Percentiles rank a stretch among this genome's conserved stretches.
Conservation (phyloP, 768 basidiomycete species). For the Naematelia aurantialba region DNA sequence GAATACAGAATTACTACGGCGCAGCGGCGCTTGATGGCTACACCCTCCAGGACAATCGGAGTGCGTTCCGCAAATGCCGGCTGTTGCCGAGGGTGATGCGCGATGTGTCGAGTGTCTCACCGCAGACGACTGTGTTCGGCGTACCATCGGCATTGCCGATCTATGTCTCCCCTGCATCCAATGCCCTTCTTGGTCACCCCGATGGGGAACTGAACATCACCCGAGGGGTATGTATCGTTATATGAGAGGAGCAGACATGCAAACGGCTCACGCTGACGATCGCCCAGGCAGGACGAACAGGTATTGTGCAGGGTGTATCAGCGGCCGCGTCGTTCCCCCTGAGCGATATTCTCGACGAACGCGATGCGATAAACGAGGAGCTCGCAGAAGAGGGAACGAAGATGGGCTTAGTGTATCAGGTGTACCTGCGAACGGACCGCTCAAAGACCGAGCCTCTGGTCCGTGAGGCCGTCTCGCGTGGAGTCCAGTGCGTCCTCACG, state of each 20-base stretch:
- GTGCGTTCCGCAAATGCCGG: constrained; percentile 40
- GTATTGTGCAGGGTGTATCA: constrained; percentile 49
- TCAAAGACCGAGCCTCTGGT: constrained; percentile 65
- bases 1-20: constrained; percentile 31
- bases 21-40: constrained; percentile 26
- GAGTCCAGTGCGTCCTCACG: constrained; percentile 54
- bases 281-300: constrained; percentile 42
- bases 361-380: constrained; percentile 43
- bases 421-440: constrained; percentile 74
- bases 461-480: constrained; percentile 65
- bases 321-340: constrained; percentile 47
- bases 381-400: constrained; percentile 10
- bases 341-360: constrained; percentile 48
- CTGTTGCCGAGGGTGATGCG: constrained; percentile 49
- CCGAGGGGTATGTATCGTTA: constrained; percentile 33
- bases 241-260: not conserved
- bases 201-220: constrained; percentile 56
- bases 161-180: constrained; percentile 52
- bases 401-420: constrained; percentile 51
- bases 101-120: constrained; percentile 43
- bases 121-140: constrained; percentile 49
- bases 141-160: constrained; percentile 48
- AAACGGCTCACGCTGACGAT: constrained; percentile 25
- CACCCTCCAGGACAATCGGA: constrained; percentile 27
- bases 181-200: constrained; percentile 70